Evolutionary conservation across 106 monocot genomes (phyloP), one percentile per base, ranked within the genome.

Genomic region (Dendrobium officinale): DNA sequence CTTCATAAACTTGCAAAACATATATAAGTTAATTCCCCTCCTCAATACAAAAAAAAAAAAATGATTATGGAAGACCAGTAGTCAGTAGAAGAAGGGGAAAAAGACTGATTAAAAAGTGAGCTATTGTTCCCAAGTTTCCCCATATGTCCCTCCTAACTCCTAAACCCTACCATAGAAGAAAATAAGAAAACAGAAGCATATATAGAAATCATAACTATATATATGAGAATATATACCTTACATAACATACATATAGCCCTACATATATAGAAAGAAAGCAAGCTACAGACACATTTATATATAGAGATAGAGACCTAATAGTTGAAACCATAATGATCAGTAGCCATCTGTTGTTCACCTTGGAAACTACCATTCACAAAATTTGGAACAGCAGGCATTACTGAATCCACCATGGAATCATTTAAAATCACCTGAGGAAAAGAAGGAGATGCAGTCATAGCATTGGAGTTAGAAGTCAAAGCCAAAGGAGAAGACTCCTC

Each of bases 291-390:
- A 13, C 51, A 51, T 15, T 70, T 37, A 70, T 70, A 37, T 64
- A 7, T 64, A 64, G 31, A 31, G 1, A 31, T 31, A 31, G 31
- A 31, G 4, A 70, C 2, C 70, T 70, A 70, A 70, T 70, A 70
- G 70, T 70, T 13, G 70, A 70, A 70, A 70, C 70, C 70, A 31
- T 70, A 29, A 70, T 33, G 70, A 33, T 37, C 70, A 37, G 70
- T 37, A 61, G 19, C 22, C 70, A 70, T 33, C 33, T 70, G 22
- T 16, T 29, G 70, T 11, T 70, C 37, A 70, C 5, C 70, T 70
- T 70, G 70, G 20, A 70, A 70, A 70, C 13, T 70, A 6, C 37
- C 70, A 15, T 70, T 37, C n/a, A 70, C 37, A 9, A 70, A 66
- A 66, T 66, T 66, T 37, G 33, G 31, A 13, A 37, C 70, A 29